These are phyloP conservation scores for Rhizopus microsporus DNA, from an alignment of 371 early-diverging fungal species.

Conservation along the genomic window DNA sequence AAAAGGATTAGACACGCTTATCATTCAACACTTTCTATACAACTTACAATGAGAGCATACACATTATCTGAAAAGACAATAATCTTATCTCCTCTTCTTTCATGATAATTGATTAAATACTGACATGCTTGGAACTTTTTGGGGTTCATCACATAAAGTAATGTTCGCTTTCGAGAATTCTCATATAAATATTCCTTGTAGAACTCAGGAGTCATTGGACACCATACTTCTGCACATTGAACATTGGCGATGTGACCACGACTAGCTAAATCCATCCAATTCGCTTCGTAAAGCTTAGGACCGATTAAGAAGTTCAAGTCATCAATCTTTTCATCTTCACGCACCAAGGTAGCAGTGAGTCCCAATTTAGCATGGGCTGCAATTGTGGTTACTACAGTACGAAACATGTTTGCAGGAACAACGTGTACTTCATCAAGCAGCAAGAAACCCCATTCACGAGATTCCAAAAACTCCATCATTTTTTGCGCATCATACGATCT, in stretches of 20 bases:
- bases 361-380: slow-evolving; percentile 98
- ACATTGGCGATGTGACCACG: slow-evolving; percentile 99
- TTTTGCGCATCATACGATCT: slow-evolving; percentile 95
- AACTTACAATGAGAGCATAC: slow-evolving; percentile 86
- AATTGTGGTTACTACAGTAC: slow-evolving; percentile 94
- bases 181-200: slow-evolving; percentile 93
- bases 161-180: slow-evolving; percentile 74
- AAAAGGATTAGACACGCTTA: background rate
- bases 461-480: slow-evolving; percentile 95
- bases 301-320: slow-evolving; percentile 99
- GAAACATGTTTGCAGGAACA: slow-evolving; percentile 99
- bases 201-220: slow-evolving; percentile 98
- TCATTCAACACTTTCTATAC: background rate
- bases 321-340: slow-evolving; percentile 99
- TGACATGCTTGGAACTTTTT: slow-evolving; percentile 98
- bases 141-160: slow-evolving; percentile 98
- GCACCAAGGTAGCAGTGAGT: slow-evolving; percentile 94
- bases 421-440: slow-evolving; percentile 99
- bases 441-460: slow-evolving; percentile 98
- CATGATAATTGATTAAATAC: slow-evolving; percentile 96
- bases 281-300: slow-evolving; percentile 99
- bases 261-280: slow-evolving; percentile 99
- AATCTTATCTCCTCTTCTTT: slow-evolving; percentile 97
- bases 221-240: slow-evolving; percentile 99
- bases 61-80: slow-evolving; percentile 99